Base-by-base conservation (phyloP, 768 basidiomycete genomes). In the Amanita subjunquillea region DNA sequence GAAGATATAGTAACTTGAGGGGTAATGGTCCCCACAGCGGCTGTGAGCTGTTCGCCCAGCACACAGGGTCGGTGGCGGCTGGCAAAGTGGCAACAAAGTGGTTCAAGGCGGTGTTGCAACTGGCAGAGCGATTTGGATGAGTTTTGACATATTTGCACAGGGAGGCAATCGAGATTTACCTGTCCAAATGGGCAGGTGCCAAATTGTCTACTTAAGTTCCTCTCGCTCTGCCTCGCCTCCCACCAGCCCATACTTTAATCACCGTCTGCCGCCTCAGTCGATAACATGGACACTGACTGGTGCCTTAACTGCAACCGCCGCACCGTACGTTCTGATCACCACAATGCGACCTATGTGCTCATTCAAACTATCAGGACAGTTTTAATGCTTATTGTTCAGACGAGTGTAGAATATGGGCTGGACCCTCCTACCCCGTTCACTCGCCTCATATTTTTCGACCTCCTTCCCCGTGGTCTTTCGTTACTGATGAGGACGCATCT, bases 231-330 rank as follows among this genome's bases (percentile, higher is more conserved):
- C 56, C 48, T 56, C 58, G 56, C 51, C 60, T 44, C 53, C 55
- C 15, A 43, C 49, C 63, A 57, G 51, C 60, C 56, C 48, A 20
- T 17, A 37, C 49, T 30, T 50, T 41, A 13, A 50, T 50, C 49
- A 50, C 37, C 40, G 40, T 42, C 49, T 48, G 46, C 20, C 27
- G n/a, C 39, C 42, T 10, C 47, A 61, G 43, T 59, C 54, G 61
- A 60, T 58, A 64, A 67, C 59, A 79, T 83, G 75, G 83, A 85
- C 66, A 74, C 76, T 57, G 78, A 85, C 70, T 85, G 82, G 81
- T 88, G 85, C 63, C 70, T 87, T 58, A 70, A 72, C 51, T 88
- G 85, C 71, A 72, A 74, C 57, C 72, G 75, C 57, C 76, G 73
- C 58, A 65, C 82, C 56, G 84, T 79, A 63, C 36, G 79, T 36